Conservation (phyloP, 164 flowering plant genomes). For the Echeveria elegans region DNA sequence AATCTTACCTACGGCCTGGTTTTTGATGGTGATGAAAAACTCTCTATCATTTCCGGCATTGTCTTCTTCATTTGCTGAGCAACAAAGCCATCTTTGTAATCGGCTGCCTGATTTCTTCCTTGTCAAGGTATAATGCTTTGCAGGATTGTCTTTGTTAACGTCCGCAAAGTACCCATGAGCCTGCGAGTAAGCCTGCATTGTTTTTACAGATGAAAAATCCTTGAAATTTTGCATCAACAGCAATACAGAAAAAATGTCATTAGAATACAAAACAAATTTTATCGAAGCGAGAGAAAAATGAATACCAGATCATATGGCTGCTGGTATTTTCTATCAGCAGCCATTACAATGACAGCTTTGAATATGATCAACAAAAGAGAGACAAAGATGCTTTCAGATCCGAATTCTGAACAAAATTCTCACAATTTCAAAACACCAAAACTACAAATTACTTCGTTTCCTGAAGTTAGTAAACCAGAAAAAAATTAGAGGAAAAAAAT, state of each 20-base stretch:
- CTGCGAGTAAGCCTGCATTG: not conserved
- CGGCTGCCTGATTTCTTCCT: not conserved
- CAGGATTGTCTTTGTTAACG: not conserved
- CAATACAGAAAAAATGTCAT: not conserved
- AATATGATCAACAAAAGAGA: conserved; percentile 2
- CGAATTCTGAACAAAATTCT: not conserved
- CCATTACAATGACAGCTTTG: not conserved
- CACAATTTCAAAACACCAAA: not conserved
- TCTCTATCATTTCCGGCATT: not conserved
- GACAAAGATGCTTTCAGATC: not conserved
- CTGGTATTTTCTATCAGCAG: conserved; percentile 5
- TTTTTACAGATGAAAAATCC: too few relatives aligned
- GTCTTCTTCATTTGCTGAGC: not conserved
- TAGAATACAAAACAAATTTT: not conserved
- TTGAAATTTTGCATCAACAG: not conserved
- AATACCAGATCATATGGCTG: conserved; percentile 5
- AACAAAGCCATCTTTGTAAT: not conserved
- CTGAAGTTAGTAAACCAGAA: too few relatives aligned
- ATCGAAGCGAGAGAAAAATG: not conserved
- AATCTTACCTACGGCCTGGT: not conserved
- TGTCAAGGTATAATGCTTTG: not conserved
- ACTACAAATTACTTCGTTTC: too few relatives aligned
- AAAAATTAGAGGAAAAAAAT: too few relatives aligned
- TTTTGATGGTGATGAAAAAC: not conserved
- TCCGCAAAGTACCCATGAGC: conserved; percentile 1